These are phyloP conservation scores for Plasmodium gallinaceum DNA, from an alignment of 169 alveolate genomes.

Conservation along the genomic window DNA sequence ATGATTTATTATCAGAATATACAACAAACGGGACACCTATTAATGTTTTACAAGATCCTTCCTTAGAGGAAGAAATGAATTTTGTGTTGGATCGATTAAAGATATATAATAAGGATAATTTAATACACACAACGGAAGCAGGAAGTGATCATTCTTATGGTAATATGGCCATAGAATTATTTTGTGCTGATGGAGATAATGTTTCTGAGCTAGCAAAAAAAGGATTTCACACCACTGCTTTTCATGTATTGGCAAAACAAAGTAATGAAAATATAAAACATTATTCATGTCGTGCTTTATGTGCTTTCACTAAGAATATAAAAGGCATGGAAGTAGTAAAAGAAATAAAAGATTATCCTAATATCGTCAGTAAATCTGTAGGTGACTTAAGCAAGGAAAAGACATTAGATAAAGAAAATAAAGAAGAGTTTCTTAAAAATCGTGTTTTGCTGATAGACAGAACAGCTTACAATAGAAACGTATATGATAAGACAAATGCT, in stretches of 20 bases:
- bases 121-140: constrained; percentile 42
- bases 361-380: constrained; percentile 68
- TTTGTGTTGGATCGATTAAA: constrained; percentile 52
- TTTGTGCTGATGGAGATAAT: constrained; percentile 62
- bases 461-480: constrained; percentile 87
- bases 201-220: constrained; percentile 42
- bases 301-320: constrained; percentile 61
- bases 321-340: constrained; percentile 37
- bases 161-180: constrained; percentile 80
- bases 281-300: constrained; percentile 73
- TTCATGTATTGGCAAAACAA: constrained; percentile 38
- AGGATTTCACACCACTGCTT: constrained; percentile 46
- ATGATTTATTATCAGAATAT: constrained; percentile 78
- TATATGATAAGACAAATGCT: constrained; percentile 85
- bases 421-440: constrained; percentile 81
- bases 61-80: constrained; percentile 64
- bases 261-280: constrained; percentile 56
- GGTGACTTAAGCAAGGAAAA: constrained; percentile 40
- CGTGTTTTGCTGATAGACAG: constrained; percentile 86
- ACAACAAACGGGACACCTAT: constrained; percentile 59
- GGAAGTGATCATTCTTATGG: constrained; percentile 84
- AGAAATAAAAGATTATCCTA: constrained; percentile 55
- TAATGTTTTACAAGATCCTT: constrained; percentile 65
- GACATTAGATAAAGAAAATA: constrained; percentile 51
- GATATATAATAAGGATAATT: constrained; percentile 51